A percentile compares a stretch with the other conserved stretches of the same genome.
phyloP scores from a whole-genome alignment of 2,329 filamentous ascomycete species.

The Pyrenophora tritici-repentis region DNA sequence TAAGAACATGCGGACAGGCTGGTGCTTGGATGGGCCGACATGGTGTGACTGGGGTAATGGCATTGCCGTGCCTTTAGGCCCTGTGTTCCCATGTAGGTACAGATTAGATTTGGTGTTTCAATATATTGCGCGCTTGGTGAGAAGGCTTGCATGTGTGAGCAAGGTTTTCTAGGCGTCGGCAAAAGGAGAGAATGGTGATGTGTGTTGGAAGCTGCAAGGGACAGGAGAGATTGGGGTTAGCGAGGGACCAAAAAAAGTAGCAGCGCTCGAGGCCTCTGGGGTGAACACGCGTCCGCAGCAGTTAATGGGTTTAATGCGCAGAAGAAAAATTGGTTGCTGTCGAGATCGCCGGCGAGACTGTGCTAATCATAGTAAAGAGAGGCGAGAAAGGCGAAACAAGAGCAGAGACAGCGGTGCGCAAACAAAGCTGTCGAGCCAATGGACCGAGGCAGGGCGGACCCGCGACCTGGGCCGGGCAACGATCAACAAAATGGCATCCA shows the following conservation, averaged over 20 bases:
- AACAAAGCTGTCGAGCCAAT: constrained; percentile 4
- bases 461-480: constrained; percentile 2
- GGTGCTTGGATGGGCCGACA: constrained; percentile 4
- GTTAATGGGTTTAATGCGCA: background rate
- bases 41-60: constrained; percentile 8
- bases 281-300: constrained; percentile 10
- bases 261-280: background rate
- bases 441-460: constrained; percentile 1
- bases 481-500: constrained; percentile 5
- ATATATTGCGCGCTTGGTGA: constrained; percentile 8
- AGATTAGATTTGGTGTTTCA: constrained; percentile 6
- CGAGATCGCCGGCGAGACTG: background rate
- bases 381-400: constrained; percentile 6
- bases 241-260: constrained; percentile 1
- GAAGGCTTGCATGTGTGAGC: background rate
- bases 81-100: constrained; percentile 4
- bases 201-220: constrained; percentile 4
- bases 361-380: constrained; percentile 11
- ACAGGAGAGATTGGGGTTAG: constrained; percentile 2
- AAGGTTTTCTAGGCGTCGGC: background rate
- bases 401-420: constrained; percentile 1
- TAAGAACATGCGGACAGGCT: constrained; percentile 1
- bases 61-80: constrained; percentile 7
- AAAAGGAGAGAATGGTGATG: background rate
- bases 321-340: background rate